Evolutionary conservation across 768 basidiomycete genomes (phyloP).

Genomic region (Tulasnella sp.): DNA sequence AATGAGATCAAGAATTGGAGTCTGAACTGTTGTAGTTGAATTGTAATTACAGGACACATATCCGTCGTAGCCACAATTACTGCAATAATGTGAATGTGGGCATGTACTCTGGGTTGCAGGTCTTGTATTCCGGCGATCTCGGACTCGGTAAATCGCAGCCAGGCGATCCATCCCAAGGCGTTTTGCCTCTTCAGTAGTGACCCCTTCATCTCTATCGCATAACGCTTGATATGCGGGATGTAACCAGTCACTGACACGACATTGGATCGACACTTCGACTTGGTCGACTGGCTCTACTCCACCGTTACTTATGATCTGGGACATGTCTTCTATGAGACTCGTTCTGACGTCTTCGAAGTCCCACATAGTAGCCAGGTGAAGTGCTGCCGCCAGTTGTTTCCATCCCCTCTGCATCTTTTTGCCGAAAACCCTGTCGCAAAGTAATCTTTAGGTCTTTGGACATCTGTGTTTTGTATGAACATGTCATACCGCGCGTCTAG

Average conservation of each 20-base stretch:
- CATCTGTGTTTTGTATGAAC: too few relatives aligned
- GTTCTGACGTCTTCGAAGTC: not conserved
- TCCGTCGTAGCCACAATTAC: too few relatives aligned
- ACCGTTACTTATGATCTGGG: too few relatives aligned
- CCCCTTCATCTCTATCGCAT: not conserved
- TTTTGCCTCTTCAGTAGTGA: not conserved
- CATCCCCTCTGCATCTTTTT: not conserved
- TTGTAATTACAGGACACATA: too few relatives aligned
- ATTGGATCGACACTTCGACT: not conserved
- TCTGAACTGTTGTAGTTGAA: not conserved
- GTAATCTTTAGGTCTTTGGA: too few relatives aligned
- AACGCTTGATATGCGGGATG: not conserved
- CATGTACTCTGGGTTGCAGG: too few relatives aligned
- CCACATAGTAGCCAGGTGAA: conserved; percentile 27
- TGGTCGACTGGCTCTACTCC: not conserved
- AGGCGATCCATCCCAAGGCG: not conserved
- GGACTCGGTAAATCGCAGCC: not conserved
- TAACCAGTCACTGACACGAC: not conserved
- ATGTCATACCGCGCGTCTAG: not conserved
- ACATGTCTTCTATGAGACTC: not conserved
- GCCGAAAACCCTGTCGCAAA: not conserved
- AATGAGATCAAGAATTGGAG: not conserved
- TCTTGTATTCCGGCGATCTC: not conserved
- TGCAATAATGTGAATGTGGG: too few relatives aligned
- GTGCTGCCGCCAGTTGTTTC: not conserved